Evolutionary conservation across 2,329 filamentous ascomycete genomes (phyloP).

Genomic region (Microdochium bolleyi): DNA sequence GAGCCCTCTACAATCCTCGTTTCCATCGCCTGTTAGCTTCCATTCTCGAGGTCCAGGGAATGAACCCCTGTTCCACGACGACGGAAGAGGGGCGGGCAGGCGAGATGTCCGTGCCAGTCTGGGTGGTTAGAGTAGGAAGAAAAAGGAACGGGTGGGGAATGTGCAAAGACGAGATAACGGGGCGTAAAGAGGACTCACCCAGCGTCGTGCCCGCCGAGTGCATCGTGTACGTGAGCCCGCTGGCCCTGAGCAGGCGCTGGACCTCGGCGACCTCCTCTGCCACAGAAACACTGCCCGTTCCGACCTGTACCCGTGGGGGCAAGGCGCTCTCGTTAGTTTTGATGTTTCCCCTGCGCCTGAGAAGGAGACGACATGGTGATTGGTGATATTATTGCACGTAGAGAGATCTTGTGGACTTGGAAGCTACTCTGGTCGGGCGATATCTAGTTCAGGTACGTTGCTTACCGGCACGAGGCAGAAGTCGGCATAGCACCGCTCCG

Average conservation of each 20-base stretch:
- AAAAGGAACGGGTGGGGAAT: not conserved
- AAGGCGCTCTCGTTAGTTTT: not conserved
- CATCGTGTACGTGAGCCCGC: slow-evolving; percentile 78
- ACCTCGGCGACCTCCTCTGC: slow-evolving; percentile 82
- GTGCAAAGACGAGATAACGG: too few species aligned
- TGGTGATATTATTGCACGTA: too few species aligned
- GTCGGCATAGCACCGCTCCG: slow-evolving; percentile 72
- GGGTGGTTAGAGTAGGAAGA: not conserved
- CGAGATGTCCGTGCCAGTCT: too few species aligned
- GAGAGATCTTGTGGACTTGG: too few species aligned
- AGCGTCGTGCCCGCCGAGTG: slow-evolving; percentile 91
- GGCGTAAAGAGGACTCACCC: slow-evolving; percentile 47
- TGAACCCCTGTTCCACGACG: too few species aligned
- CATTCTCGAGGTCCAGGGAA: too few species aligned
- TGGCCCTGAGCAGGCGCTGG: slow-evolving; percentile 74
- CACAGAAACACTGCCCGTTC: slow-evolving; percentile 69
- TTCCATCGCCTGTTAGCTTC: too few species aligned
- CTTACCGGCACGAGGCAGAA: slow-evolving; percentile 82
- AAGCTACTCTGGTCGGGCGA: too few species aligned
- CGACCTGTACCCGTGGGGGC: slow-evolving; percentile 47
- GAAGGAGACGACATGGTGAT: too few species aligned
- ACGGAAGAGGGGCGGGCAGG: too few species aligned
- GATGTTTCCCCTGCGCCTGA: too few species aligned
- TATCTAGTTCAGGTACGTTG: slow-evolving; percentile 6
- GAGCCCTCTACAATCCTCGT: slow-evolving; percentile 63